Percentiles rank a stretch among this genome's conserved stretches.
Evolutionary conservation across 441 rosid genomes (phyloP).

Genomic region (Erodium trifolium): DNA sequence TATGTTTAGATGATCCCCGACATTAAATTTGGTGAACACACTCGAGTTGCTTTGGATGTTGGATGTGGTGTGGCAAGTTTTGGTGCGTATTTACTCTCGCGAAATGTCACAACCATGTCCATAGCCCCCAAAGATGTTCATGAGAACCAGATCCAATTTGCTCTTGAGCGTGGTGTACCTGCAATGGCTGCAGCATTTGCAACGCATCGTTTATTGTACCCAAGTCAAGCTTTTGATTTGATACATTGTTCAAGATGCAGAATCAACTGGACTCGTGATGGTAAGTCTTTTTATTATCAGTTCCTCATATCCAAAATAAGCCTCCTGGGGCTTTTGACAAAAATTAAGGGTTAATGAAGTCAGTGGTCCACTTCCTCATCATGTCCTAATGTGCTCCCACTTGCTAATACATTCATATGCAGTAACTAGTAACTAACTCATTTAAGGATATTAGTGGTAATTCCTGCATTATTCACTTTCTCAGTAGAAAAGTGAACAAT

Average conservation of each 20-base stretch:
- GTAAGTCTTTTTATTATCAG: conserved; percentile 33
- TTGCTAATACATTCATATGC: too few relatives aligned
- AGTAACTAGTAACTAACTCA: background rate
- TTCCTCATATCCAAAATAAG: background rate
- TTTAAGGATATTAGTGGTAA: background rate
- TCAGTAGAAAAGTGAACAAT: background rate
- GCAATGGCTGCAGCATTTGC: conserved; percentile 96
- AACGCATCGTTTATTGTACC: conserved; percentile 63
- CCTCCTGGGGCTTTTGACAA: too few relatives aligned
- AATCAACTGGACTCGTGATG: conserved; percentile 98
- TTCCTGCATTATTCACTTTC: background rate
- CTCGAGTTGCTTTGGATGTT: conserved; percentile 70
- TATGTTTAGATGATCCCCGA: conserved; percentile 66
- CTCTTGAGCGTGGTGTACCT: conserved; percentile 97
- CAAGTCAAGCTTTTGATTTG: conserved; percentile 95
- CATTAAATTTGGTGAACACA: conserved; percentile 63
- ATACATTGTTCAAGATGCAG: conserved; percentile 98
- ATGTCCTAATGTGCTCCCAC: too few relatives aligned
- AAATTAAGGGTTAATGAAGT: too few relatives aligned
- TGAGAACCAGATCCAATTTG: conserved; percentile 97
- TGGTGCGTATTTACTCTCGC: conserved; percentile 80
- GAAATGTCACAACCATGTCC: conserved; percentile 73
- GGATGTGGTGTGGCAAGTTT: conserved; percentile 99
- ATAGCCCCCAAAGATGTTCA: conserved; percentile 98
- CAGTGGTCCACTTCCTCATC: too few relatives aligned